phyloP scores from a whole-genome alignment of 805 yeast species.

The Zygotorulaspora florentina region DNA sequence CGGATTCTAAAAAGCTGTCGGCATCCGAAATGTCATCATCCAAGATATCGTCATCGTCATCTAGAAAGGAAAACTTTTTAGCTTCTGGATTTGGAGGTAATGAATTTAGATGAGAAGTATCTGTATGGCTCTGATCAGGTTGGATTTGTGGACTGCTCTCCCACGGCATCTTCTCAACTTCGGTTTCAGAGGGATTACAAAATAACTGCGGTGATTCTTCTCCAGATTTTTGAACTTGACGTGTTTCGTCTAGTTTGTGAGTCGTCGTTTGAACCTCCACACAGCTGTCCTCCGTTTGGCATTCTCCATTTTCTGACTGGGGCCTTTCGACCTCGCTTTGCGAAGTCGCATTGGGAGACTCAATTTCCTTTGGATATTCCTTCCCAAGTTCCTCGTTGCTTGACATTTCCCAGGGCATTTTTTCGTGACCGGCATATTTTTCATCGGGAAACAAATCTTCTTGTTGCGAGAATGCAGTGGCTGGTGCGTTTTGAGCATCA shows the following conservation, averaged over 20 bases:
- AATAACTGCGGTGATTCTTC: not conserved
- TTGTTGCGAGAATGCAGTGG: too few relatives aligned
- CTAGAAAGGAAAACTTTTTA: conserved; percentile 42
- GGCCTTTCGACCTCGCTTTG: not conserved
- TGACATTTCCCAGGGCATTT: conserved; percentile 10
- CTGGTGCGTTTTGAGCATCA: too few relatives aligned
- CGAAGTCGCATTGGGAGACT: not conserved
- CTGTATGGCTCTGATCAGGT: too few relatives aligned
- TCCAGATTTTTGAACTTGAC: not conserved
- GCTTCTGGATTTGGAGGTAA: conserved; percentile 18
- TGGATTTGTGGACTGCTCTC: not conserved
- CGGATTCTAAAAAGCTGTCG: conserved; percentile 31
- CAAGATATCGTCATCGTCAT: conserved; percentile 43
- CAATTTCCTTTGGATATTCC: not conserved
- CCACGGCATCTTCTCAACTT: conserved; percentile 27
- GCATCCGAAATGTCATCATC: conserved; percentile 35
- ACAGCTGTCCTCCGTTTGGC: not conserved
- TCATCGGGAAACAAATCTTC: not conserved
- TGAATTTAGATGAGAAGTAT: too few relatives aligned
- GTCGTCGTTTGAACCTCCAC: not conserved
- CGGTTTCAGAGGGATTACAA: conserved; percentile 9
- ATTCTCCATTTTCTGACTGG: not conserved
- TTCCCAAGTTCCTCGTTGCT: not conserved
- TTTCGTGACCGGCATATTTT: conserved; percentile 1
- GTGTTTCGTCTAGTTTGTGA: not conserved